Evolutionary conservation across 805 yeast species (phyloP), one percentile per base, ranked within the genome.

Genomic region (Sugiyamaella floridensis): DNA sequence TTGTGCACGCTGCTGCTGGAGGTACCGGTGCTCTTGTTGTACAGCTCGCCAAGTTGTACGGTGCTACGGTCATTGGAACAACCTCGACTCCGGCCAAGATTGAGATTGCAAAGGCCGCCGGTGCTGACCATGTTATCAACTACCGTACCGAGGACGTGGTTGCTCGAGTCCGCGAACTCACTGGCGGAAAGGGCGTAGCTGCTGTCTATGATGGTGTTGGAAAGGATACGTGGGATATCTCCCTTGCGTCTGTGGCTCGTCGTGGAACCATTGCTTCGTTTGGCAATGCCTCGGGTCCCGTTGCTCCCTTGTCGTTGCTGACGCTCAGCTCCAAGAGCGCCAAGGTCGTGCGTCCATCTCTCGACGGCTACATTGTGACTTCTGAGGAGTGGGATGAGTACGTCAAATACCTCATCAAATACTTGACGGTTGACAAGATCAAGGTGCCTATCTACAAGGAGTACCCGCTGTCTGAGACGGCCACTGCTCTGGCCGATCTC

Each of bases 1-100:
- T 90, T 46, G 82, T 88, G 22, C 88, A 89, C 72, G 97, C 97
- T 3, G 96, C 96, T 7, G 97, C 97, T 2, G 98, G 97, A 45
- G 97, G 97, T 52, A 92, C 87, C 48, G 98, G 98, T 4, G 76
- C 79, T 49, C 59, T 87, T 16, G 71, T 89, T 50, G 73, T 76
- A 48, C 96, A 89, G 67, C 71, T 89, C 68, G 68, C 85, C 48
- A 67, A 74, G 29, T 63, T 69, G 20, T 74, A 71, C 47, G 95
- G 96, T 18, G 97, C 89, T 3, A 82, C 79, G 57, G 89, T 82
- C 45, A 89, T 90, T 69, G 97, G 95, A 2, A 75, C 86, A 40
- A 93, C 95, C 5, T 88, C 97, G 1, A 75, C 87, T 11, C 79
- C 76, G 26, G 95, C 78, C 52, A 90, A 90, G 69, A 75, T 85